Conservation (phyloP, 306 rosid species). For the Prunus salicina region DNA sequence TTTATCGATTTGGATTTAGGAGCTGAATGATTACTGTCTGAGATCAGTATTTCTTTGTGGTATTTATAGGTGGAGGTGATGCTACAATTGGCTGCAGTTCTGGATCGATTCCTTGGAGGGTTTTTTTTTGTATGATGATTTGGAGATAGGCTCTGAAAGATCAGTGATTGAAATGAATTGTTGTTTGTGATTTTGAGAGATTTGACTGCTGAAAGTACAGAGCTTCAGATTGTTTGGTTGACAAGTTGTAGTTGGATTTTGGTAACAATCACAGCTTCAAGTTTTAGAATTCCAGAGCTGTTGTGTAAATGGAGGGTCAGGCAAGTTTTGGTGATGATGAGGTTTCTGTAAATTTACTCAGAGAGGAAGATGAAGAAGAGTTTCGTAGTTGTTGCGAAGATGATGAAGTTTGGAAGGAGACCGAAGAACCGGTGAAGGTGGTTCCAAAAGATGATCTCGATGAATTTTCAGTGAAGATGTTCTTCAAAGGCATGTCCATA, state of each 20-base stretch:
- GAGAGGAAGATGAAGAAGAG: slow-evolving; percentile 92
- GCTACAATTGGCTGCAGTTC: slow-evolving; percentile 33
- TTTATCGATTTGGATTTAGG: slow-evolving; percentile 25
- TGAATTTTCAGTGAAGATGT: slow-evolving; percentile 75
- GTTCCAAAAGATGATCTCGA: slow-evolving; percentile 54
- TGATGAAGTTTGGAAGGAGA: slow-evolving; percentile 67
- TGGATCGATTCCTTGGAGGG: slow-evolving; percentile 33
- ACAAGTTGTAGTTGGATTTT: slow-evolving; percentile 29
- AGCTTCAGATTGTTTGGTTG: slow-evolving; percentile 28
- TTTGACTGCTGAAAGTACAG: slow-evolving; percentile 2
- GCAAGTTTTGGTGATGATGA: slow-evolving; percentile 36
- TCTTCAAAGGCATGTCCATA: slow-evolving; percentile 84
- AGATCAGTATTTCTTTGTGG: slow-evolving; percentile 22
- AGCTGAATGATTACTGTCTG: slow-evolving; percentile 15
- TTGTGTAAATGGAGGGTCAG: slow-evolving; percentile 51
- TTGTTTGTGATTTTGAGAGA: slow-evolving; percentile 19
- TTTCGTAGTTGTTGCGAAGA: slow-evolving; percentile 89
- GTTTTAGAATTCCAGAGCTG: slow-evolving; percentile 14
- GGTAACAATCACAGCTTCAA: slow-evolving; percentile 14
- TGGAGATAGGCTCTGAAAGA: slow-evolving; percentile 15
- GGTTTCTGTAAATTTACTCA: slow-evolving; percentile 25
- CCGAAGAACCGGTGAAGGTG: slow-evolving; percentile 51
- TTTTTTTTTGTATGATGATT: slow-evolving; percentile 8
- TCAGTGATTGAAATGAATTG: slow-evolving; percentile 8
- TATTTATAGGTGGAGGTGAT: slow-evolving; percentile 30